phyloP scores from a whole-genome alignment of 148 eudicot genomes.

The Nepenthes gracilis region DNA sequence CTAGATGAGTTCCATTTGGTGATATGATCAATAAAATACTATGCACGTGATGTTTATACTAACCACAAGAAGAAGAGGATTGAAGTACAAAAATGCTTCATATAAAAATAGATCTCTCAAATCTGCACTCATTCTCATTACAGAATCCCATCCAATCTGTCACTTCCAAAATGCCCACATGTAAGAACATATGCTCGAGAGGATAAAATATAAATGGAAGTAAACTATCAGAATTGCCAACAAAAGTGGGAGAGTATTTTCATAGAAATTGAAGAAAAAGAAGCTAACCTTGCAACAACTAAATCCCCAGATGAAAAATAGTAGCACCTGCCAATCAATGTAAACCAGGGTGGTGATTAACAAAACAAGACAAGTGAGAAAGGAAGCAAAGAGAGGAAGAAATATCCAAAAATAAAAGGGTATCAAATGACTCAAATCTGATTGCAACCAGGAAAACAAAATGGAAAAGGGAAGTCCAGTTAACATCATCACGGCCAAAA shows the following conservation, averaged over 20 bases:
- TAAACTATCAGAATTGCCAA: background rate
- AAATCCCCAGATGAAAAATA: conserved; percentile 79
- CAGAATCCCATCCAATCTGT: conserved; percentile 96
- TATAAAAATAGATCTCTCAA: conserved; percentile 83
- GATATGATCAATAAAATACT: conserved; percentile 1
- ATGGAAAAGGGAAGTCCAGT: too few relatives aligned
- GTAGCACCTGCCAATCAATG: conserved; percentile 44
- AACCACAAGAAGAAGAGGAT: conserved; percentile 95
- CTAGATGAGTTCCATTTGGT: background rate
- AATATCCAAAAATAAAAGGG: background rate
- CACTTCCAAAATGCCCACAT: conserved; percentile 1
- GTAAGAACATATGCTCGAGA: background rate
- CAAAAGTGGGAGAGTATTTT: conserved; percentile 2
- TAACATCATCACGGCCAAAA: too few relatives aligned
- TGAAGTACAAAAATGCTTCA: conserved; percentile 94
- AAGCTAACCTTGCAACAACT: conserved; percentile 74
- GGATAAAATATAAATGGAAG: background rate
- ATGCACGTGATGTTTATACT: conserved; percentile 12
- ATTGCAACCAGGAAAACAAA: too few relatives aligned
- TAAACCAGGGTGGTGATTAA: background rate
- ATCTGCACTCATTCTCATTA: conserved; percentile 96
- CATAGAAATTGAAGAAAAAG: background rate
- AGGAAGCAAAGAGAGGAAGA: background rate
- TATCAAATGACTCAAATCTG: background rate
- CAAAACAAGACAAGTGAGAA: background rate